A percentile compares a stretch with the other conserved stretches of the same genome.
phyloP scores from a whole-genome alignment of 305 asterid genomes.

The Solanum chacoense region DNA sequence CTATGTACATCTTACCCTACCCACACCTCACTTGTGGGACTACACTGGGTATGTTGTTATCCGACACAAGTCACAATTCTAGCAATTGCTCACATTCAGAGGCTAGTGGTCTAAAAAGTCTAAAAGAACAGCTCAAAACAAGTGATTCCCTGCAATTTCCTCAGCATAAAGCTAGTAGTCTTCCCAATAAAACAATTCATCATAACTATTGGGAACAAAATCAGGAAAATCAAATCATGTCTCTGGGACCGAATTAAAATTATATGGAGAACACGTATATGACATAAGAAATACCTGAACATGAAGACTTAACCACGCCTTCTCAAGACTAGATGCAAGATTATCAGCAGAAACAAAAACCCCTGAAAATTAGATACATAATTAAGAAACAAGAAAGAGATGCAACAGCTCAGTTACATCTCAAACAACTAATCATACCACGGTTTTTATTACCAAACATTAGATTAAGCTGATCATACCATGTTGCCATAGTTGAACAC shows the following conservation, averaged over 20 bases:
- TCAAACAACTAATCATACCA: conserved; percentile 30
- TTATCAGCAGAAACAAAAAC: conserved; percentile 59
- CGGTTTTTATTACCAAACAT: conserved; percentile 10
- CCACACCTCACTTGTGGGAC: neutral
- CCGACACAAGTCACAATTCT: neutral
- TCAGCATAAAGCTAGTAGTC: neutral
- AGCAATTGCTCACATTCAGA: neutral
- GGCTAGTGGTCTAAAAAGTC: neutral
- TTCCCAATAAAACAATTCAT: neutral
- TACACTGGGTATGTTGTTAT: neutral
- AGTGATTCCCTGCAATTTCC: neutral
- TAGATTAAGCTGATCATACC: conserved; percentile 30
- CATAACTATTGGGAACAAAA: neutral
- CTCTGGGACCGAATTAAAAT: neutral
- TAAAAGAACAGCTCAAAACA: neutral
- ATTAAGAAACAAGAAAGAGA: neutral
- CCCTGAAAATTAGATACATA: conserved; percentile 25
- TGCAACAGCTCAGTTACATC: neutral
- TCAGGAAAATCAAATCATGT: neutral
- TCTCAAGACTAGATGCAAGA: conserved; percentile 69
- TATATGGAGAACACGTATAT: neutral
- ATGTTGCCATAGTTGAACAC: conserved; percentile 66
- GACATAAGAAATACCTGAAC: conserved; percentile 48
- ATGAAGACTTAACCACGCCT: conserved; percentile 88
- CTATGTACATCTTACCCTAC: neutral